Conservation (phyloP, 1,284 basidiomycete genomes). For the Cryptococcus sp. region DNA sequence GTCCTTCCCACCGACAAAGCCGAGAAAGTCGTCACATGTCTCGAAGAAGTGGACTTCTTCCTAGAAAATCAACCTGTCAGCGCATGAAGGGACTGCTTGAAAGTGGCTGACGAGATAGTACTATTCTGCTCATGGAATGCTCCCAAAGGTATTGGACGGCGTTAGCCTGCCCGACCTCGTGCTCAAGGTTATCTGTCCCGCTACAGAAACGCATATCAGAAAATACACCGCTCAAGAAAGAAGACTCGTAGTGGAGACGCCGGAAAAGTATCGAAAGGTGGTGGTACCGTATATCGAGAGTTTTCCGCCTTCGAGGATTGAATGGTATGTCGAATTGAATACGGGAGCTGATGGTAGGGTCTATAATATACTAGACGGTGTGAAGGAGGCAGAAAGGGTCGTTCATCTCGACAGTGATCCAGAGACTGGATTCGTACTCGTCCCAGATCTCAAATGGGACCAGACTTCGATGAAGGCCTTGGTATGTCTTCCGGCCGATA, state of each 20-base stretch:
- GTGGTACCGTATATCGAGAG: constrained; percentile 73
- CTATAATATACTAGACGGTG: constrained; percentile 74
- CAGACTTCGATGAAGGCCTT: constrained; percentile 57
- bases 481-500: constrained; percentile 18
- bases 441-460: constrained; percentile 96
- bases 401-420: constrained; percentile 60
- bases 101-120: constrained; percentile 28
- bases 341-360: constrained; percentile 58
- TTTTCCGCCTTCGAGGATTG: constrained; percentile 67
- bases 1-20: constrained; percentile 49
- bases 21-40: constrained; percentile 12
- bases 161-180: constrained; percentile 34
- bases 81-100: constrained; percentile 21
- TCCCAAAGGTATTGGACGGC: constrained; percentile 7
- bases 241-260: constrained; percentile 74
- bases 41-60: constrained; percentile 30
- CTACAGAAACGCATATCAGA: constrained; percentile 73
- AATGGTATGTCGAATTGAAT: constrained; percentile 60
- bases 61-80: constrained; percentile 38
- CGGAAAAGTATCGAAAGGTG: constrained; percentile 62
- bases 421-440: constrained; percentile 65
- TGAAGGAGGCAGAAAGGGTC: constrained; percentile 72
- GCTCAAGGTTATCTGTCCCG: constrained; percentile 71
- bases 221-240: constrained; percentile 80
- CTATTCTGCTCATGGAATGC: constrained; percentile 42